phyloP scores from a whole-genome alignment of 768 basidiomycete genomes.

The Hericium alpestre region DNA sequence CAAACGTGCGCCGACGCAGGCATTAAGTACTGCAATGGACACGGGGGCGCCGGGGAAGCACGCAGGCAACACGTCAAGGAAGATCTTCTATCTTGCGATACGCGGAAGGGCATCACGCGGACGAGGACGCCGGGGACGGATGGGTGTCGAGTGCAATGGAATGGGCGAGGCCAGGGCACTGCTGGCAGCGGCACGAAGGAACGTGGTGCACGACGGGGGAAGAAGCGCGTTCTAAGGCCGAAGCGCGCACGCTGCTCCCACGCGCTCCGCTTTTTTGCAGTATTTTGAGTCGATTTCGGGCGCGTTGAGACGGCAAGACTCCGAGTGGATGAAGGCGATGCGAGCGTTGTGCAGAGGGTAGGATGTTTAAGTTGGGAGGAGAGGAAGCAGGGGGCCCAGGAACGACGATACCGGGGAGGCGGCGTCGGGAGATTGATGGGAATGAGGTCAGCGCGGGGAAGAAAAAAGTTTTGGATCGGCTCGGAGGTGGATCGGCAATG shows the following conservation, averaged over 20 bases:
- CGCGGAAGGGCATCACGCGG: too few species aligned
- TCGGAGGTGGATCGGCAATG: slow-evolving; percentile 4
- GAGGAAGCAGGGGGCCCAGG: background rate
- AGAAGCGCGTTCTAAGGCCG: background rate
- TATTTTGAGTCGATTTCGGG: background rate
- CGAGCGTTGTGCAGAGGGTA: background rate
- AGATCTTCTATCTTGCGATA: too few species aligned
- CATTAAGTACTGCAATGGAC: too few species aligned
- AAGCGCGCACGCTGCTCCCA: background rate
- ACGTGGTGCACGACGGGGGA: background rate
- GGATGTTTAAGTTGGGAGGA: background rate
- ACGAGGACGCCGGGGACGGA: background rate
- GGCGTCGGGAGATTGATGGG: background rate
- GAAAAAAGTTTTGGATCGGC: background rate
- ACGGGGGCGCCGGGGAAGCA: too few species aligned
- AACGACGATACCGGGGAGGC: background rate
- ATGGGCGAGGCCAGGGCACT: background rate
- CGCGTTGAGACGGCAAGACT: background rate
- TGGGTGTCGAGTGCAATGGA: slow-evolving; percentile 5
- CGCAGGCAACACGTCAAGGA: too few species aligned
- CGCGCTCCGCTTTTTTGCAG: background rate
- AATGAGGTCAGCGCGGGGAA: background rate
- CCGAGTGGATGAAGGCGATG: background rate
- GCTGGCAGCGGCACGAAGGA: background rate
- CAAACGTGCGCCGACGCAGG: too few species aligned